Evolutionary conservation across 1,139 yeast species (phyloP).

Genomic region (Geotrichum restrictum): DNA sequence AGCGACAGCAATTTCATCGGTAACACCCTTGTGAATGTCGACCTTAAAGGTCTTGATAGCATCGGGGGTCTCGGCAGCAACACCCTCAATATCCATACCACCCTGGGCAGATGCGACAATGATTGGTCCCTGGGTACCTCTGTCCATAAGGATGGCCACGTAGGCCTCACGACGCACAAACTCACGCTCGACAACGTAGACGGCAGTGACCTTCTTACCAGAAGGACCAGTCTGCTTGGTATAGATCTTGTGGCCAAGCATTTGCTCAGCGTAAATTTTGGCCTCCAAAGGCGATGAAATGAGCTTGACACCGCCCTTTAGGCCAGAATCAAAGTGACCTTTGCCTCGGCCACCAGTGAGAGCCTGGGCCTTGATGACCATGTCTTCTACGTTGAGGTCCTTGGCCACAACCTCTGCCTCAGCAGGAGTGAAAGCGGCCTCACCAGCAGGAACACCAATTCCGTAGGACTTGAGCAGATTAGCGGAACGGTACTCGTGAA

Average conservation of each 20-base stretch:
- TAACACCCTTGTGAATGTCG: conserved; percentile 73
- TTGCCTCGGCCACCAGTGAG: conserved; percentile 99
- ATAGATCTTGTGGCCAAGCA: conserved; percentile 88
- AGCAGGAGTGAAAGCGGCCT: conserved; percentile 83
- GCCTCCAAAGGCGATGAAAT: conserved; percentile 86
- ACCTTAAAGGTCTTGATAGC: conserved; percentile 89
- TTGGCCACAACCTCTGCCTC: conserved; percentile 82
- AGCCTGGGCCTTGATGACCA: conserved; percentile 97
- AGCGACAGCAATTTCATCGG: conserved; percentile 68
- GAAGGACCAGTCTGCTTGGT: conserved; percentile 98
- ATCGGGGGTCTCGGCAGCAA: conserved; percentile 85
- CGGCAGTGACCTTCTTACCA: conserved; percentile 96
- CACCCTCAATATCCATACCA: conserved; percentile 99
- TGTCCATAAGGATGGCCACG: conserved; percentile 90
- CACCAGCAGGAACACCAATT: conserved; percentile 87
- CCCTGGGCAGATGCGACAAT: conserved; percentile 97
- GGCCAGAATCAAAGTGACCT: conserved; percentile 93
- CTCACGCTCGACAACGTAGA: conserved; percentile 91
- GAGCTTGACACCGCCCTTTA: conserved; percentile 94
- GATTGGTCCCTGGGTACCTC: conserved; percentile 83
- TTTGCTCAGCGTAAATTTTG: conserved; percentile 75
- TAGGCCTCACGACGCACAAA: conserved; percentile 93
- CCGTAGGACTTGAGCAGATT: conserved; percentile 76
- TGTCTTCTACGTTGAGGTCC: conserved; percentile 60
- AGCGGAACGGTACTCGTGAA: conserved; percentile 96